Percentiles rank a stretch among this genome's conserved stretches.
These are phyloP conservation scores for Middelhovenomyces tepae DNA, from an alignment of 805 yeast species.

Conservation along the genomic window DNA sequence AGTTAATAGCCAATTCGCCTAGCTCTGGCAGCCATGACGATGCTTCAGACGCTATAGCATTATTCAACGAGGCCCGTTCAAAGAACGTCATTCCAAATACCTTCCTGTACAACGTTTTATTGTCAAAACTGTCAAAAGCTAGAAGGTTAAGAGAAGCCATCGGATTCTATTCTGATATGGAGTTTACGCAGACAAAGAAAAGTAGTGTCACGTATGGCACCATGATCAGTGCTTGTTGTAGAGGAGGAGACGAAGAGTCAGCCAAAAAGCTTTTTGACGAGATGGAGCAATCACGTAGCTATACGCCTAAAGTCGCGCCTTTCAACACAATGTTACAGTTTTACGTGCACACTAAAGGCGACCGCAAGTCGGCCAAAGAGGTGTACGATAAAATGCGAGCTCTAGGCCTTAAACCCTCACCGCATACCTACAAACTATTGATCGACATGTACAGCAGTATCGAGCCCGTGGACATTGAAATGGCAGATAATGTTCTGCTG, in stretches of 20 bases:
- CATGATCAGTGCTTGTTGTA: constrained; percentile 30
- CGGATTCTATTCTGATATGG: constrained; percentile 26
- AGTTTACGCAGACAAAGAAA: constrained; percentile 14
- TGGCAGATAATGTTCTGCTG: constrained; percentile 29
- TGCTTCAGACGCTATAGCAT: constrained; percentile 24
- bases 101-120: constrained; percentile 27
- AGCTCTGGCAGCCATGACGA: constrained; percentile 22
- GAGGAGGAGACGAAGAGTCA: constrained; percentile 26
- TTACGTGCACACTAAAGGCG: constrained; percentile 26
- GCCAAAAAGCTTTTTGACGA: constrained; percentile 28
- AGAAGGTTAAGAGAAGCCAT: constrained; percentile 28
- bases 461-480: constrained; percentile 25
- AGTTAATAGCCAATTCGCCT: constrained; percentile 23
- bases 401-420: constrained; percentile 25
- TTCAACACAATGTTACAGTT: constrained; percentile 32
- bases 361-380: constrained; percentile 26
- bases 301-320: constrained; percentile 27
- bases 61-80: constrained; percentile 26
- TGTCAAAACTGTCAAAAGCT: constrained; percentile 30
- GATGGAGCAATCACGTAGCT: constrained; percentile 26
- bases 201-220: constrained; percentile 31
- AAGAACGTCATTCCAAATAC: constrained; percentile 25
- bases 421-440: constrained; percentile 33
- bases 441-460: constrained; percentile 29
- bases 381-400: constrained; percentile 23